Base-by-base conservation (phyloP, 495 filamentous ascomycete species). In the Lasiosphaeria ovina region DNA sequence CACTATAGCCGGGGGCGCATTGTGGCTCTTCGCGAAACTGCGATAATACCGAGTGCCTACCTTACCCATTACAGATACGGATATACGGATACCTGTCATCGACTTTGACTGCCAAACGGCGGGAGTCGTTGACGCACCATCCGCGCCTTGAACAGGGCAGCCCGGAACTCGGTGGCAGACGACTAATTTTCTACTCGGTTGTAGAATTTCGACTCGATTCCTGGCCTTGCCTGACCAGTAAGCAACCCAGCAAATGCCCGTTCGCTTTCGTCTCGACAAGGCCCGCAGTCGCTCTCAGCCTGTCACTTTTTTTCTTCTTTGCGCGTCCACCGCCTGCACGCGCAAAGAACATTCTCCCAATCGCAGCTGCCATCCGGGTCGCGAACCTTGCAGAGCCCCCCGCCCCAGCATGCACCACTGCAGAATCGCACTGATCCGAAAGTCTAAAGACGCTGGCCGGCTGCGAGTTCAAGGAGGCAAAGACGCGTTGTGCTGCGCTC, bases 401-500 rank as follows among this genome's bases (percentile, higher is more conserved):
- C 52, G 36, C 53, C 48, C 57, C 45, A 31, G 45, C 44, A 34
- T 2, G 24, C 24, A 24, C 24, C 24, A 24, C 24, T 24, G 24
- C 24, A 24, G 24, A 24, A 24, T 0, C 24, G 24, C 24, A 2
- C 24, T 24, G 24, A 24, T 24, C 24, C 24, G 24, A 24, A 24
- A 24, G 24, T 24, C 24, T 24, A 24, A 24, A 24, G 24, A 24
- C 24, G 24, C 24, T 24, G 24, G 24, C 24, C 24, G 31, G 35
- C 60, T 42, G 54, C 54, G 55, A 47, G 60, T 57, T 53, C 32
- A 54, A 57, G 60, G 54, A 62, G 48, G 32, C 33, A 50, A 52
- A 51, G 24, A 24, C 24, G 24, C 24, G 24, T 24, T 24, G 24
- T 2, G 24, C 24, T 24, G 24, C 24, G 2, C 2, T 24, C 24